Evolutionary conservation across 2,329 filamentous ascomycete species (phyloP).

Genomic region (Aspergillus hiratsukae): DNA sequence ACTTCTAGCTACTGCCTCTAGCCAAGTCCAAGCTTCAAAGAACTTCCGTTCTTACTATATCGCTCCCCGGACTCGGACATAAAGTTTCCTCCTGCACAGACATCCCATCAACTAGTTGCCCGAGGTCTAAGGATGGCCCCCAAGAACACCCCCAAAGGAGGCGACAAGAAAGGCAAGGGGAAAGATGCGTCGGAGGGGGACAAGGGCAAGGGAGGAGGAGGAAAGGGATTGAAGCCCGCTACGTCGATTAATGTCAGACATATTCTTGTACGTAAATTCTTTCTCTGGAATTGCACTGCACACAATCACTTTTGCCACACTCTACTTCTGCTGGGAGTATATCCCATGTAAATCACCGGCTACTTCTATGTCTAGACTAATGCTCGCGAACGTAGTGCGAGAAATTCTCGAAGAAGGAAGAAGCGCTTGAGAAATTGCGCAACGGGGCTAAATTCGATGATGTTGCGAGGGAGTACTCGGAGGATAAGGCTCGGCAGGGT

Average conservation of each 20-base stretch:
- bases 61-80: neutral
- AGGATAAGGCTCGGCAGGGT: constrained; percentile 61
- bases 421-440: constrained; percentile 57
- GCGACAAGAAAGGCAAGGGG: constrained; percentile 38
- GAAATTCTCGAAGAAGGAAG: constrained; percentile 63
- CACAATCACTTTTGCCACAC: no score
- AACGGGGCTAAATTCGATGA: constrained; percentile 61
- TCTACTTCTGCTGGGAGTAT: neutral
- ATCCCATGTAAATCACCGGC: neutral
- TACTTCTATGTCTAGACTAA: neutral
- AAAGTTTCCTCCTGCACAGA: neutral
- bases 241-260: constrained; percentile 63
- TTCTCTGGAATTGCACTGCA: constrained; percentile 1
- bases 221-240: constrained; percentile 50
- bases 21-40: neutral
- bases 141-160: constrained; percentile 39
- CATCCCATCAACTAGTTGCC: neutral
- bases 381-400: constrained; percentile 44
- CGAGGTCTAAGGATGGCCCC: constrained; percentile 31
- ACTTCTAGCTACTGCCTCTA: neutral
- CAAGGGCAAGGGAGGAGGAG: constrained; percentile 13
- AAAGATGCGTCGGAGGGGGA: constrained; percentile 35
- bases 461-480: constrained; percentile 60
- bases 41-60: neutral
- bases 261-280: constrained; percentile 48